Evolutionary conservation across 176 grass and related monocot species (phyloP).

Genomic region (Rhynchospora pubera): DNA sequence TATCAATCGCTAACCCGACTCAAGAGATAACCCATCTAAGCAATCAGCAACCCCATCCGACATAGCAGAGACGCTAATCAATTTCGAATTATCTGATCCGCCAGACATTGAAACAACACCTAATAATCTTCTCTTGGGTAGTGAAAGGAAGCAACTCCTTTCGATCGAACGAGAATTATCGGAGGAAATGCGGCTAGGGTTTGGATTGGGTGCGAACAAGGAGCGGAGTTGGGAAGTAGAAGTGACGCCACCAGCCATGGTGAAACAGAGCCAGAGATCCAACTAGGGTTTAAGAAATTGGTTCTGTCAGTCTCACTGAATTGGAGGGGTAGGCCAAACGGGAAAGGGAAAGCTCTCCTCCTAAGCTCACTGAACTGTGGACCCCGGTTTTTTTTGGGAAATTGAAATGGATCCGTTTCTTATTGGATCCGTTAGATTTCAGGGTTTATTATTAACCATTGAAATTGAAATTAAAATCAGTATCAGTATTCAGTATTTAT

Average conservation of each 20-base stretch:
- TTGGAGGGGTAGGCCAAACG: too few relatives aligned
- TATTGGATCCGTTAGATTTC: too few relatives aligned
- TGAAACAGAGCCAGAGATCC: neutral
- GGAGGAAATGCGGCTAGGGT: neutral
- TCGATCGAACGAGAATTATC: neutral
- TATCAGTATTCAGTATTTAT: too few relatives aligned
- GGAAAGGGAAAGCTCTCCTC: neutral
- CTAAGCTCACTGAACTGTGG: neutral
- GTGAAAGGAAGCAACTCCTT: neutral
- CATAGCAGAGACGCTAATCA: neutral
- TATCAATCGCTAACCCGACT: neutral
- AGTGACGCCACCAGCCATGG: slow-evolving; percentile 6
- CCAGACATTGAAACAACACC: neutral
- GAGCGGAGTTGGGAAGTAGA: neutral
- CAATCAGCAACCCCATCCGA: neutral
- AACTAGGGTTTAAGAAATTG: slow-evolving; percentile 8
- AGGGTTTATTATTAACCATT: too few relatives aligned
- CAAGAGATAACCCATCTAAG: neutral
- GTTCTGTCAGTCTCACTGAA: too few relatives aligned
- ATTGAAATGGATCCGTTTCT: too few relatives aligned
- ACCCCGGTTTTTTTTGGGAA: too few relatives aligned
- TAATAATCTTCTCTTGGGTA: neutral
- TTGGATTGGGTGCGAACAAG: neutral
- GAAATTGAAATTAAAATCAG: too few relatives aligned
- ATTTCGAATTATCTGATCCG: neutral